Evolutionary conservation across 768 basidiomycete genomes (phyloP).

Genomic region (Boletus rex-veris): DNA sequence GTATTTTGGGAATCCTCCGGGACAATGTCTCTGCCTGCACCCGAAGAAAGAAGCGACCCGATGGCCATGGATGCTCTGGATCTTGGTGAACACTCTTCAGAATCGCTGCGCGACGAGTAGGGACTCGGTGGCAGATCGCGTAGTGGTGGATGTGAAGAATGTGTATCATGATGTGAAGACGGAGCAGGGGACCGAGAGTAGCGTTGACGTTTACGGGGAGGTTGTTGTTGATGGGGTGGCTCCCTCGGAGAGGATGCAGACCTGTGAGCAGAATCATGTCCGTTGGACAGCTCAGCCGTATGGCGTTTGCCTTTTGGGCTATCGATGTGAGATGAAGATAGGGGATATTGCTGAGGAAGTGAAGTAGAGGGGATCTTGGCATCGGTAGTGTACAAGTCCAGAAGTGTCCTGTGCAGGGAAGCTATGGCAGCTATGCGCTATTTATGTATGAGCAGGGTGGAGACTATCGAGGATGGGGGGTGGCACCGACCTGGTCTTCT

Average conservation of each 20-base stretch:
- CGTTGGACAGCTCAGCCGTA: constrained; percentile 14
- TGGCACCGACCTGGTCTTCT: constrained; percentile 76
- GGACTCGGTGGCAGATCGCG: constrained; percentile 68
- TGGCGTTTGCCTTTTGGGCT: constrained; percentile 21
- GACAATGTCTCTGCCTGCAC: constrained; percentile 28
- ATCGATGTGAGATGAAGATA: constrained; percentile 34
- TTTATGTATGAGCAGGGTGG: constrained; percentile 3
- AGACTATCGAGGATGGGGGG: constrained; percentile 3
- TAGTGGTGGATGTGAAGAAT: constrained; percentile 34
- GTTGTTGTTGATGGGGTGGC: constrained; percentile 35
- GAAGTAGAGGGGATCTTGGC: constrained; percentile 30
- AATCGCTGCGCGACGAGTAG: constrained; percentile 66
- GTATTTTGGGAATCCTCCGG: constrained; percentile 26
- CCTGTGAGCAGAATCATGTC: constrained; percentile 13
- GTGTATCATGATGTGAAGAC: constrained; percentile 36
- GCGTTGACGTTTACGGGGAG: constrained; percentile 62
- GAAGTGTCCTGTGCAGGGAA: constrained; percentile 64
- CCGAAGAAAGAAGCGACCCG: constrained; percentile 62
- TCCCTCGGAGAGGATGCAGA: constrained; percentile 22
- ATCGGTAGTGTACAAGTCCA: constrained; percentile 50
- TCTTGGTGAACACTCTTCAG: constrained; percentile 67
- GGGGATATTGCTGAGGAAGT: constrained; percentile 32
- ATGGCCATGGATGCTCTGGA: constrained; percentile 78
- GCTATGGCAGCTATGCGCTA: constrained; percentile 72
- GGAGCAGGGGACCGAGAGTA: constrained; percentile 53